Evolutionary conservation across 2,329 filamentous ascomycete species (phyloP), one percentile per base, ranked within the genome.

Genomic region (Magnaporthiopsis incrustans): DNA sequence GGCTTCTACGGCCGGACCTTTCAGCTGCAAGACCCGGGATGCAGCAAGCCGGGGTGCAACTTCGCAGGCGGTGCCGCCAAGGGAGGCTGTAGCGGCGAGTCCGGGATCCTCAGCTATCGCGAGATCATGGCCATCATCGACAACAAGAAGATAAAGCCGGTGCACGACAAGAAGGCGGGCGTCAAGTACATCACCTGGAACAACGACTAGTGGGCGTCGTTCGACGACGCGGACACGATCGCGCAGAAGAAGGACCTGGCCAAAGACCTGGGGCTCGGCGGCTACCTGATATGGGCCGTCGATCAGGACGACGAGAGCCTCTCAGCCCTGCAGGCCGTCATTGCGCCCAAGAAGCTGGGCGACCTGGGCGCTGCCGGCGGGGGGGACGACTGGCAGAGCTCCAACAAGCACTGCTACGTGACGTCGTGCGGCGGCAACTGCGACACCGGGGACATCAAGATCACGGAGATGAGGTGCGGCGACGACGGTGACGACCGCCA

Each of bases 1-100:
- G 77, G 72, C 0, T 81, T 78, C 64, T 81, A 82, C 64, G 78
- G 78, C 0, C 67, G 71, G 6, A 35, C 65, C 25, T 71, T 69
- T 22, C 66, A 65, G 11, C 66, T 70, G 8, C 33, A 56, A 15
- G 64, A 69, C 59, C 65, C 70, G 1, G 18, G 15, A 1, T 71
- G 69, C 61, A 66, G 56, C 0, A 67, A 61, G 6, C 67, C 69
- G 3, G 68, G 68, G 1, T 72, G 71, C 44, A 27, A 59, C 1
- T 71, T 73, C 57, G 57, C 15, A 6, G 67, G 64, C 33, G 69
- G 65, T 0, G 69, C 67, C 25, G 44, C 63, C 4, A 15, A 59
- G 1, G 70, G 71, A 0, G 12, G 44, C 0, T 74, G 72, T 53
- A 69, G 69, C 2, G 53, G 60, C 2, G 57, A 65, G 6, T 32